A percentile compares a stretch with the other conserved stretches of the same genome.
phyloP scores from a whole-genome alignment of 1,139 yeast species.

The Geotrichum reessii region DNA sequence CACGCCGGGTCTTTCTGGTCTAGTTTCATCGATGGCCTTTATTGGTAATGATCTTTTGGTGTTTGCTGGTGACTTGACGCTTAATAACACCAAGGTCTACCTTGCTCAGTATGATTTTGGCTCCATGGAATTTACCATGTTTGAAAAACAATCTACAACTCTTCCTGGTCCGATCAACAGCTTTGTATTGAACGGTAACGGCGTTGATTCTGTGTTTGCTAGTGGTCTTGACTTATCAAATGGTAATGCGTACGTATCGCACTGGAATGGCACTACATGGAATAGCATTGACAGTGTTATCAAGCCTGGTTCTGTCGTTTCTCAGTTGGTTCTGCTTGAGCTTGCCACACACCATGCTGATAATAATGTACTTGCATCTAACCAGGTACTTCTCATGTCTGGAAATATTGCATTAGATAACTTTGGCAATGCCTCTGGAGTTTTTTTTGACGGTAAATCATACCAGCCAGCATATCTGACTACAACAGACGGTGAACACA shows the following conservation, averaged over 20 bases:
- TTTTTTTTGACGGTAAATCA: slow-evolving; percentile 57
- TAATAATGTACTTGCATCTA: slow-evolving; percentile 39
- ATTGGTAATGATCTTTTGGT: slow-evolving; percentile 48
- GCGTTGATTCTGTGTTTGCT: slow-evolving; percentile 51
- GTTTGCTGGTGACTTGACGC: slow-evolving; percentile 55
- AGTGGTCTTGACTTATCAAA: slow-evolving; percentile 45
- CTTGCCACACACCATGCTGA: slow-evolving; percentile 32
- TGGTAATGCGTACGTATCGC: slow-evolving; percentile 16
- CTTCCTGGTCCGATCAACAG: slow-evolving; percentile 43
- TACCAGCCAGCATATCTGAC: slow-evolving; percentile 68
- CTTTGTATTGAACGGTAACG: slow-evolving; percentile 49
- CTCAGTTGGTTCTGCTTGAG: slow-evolving; percentile 35
- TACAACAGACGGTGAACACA: slow-evolving; percentile 27
- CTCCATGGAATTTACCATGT: slow-evolving; percentile 25
- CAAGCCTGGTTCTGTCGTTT: slow-evolving; percentile 28
- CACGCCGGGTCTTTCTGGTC: slow-evolving; percentile 46
- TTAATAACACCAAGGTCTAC: slow-evolving; percentile 39
- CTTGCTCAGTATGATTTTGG: slow-evolving; percentile 52
- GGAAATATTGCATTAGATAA: slow-evolving; percentile 52
- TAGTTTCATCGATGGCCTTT: slow-evolving; percentile 51
- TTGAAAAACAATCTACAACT: slow-evolving; percentile 23
- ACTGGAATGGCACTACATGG: slow-evolving; percentile 33
- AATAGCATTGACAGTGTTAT: slow-evolving; percentile 37
- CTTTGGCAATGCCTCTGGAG: slow-evolving; percentile 61
- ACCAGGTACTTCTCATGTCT: slow-evolving; percentile 51